Evolutionary conservation across 2,329 filamentous ascomycete species (phyloP), one percentile per base, ranked within the genome.

Genomic region (Trichoderma asperellum): DNA sequence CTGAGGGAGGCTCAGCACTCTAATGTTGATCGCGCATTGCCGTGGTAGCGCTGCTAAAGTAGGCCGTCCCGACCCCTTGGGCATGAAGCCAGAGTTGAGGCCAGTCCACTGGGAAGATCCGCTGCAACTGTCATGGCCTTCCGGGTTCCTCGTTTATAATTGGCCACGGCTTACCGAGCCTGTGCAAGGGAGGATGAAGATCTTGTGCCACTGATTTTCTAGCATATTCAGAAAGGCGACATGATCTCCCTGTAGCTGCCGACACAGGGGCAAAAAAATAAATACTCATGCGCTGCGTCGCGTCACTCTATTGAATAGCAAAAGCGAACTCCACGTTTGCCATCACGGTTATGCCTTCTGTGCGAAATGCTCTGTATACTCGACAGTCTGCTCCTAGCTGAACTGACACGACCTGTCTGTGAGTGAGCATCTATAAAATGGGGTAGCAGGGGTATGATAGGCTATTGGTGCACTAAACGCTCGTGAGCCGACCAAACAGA

Each of bases 1-100:
- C 53, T 53, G 63, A 65, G 53, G 16, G 49, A 55, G 43, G 40
- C 61, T 37, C 61, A 53, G 14, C 21, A 37, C 34, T 61, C 8
- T 61, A 47, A 35, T 35, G 52, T 35, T 24, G 1, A 66, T 49
- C 63, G 55, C 8, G 37, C 34, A 53, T 37, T 57, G 55, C 58
- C 53, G 53, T 8, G 43, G 43, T 47, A 47, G 32, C 43, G 68
- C 70, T 59, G n/a, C 70, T 69, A 71, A 69, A 63, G 43, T 24
- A 70, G 61, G 32, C 35, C 58, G 8, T 21, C 10, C 65, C 37
- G 52, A 63, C 37, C 21, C 64, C 65, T 67, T 63, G 63, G 64
- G 35, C 24, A 16, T 59, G 40, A 60, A 49, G 62, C 56, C 11
- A 34, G 61, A n/a, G 68, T 52, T n/a, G 18, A 68, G 37, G 68